Evolutionary conservation across 2,329 filamentous ascomycete species (phyloP).

Genomic region (Pseudogymnoascus sp.): DNA sequence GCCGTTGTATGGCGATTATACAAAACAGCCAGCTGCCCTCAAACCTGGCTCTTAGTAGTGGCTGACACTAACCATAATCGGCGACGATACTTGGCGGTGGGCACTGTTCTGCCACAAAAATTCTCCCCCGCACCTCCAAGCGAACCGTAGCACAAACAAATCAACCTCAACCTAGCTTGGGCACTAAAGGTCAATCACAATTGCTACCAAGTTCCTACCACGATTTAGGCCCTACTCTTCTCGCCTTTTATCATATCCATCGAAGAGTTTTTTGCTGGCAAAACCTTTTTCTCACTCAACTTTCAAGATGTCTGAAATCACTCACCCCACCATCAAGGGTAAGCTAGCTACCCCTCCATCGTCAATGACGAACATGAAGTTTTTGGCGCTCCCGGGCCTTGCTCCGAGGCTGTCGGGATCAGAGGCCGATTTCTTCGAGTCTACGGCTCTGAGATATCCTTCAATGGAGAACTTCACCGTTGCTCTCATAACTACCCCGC

Average conservation of each 20-base stretch:
- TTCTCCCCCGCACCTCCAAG: constrained; percentile 7
- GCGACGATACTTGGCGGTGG: neutral
- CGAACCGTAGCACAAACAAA: constrained; percentile 1
- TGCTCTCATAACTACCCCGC: constrained; percentile 2
- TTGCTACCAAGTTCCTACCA: neutral
- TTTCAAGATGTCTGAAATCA: constrained; percentile 43
- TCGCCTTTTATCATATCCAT: neutral
- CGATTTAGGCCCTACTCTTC: neutral
- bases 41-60: neutral
- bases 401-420: neutral
- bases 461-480: neutral
- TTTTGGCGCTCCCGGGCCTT: neutral
- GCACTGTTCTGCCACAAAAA: constrained; percentile 2
- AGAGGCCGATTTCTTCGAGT: neutral
- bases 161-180: constrained; percentile 2
- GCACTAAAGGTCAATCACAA: constrained; percentile 2
- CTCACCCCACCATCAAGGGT: constrained; percentile 51
- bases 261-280: neutral
- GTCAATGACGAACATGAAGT: neutral
- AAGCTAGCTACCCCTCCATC: constrained; percentile 28
- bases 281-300: constrained; percentile 9
- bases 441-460: neutral
- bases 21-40: neutral
- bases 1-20: neutral
- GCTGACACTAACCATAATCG: neutral